Conservation (phyloP, 768 basidiomycete species). For the Exsudoporus frostii region DNA sequence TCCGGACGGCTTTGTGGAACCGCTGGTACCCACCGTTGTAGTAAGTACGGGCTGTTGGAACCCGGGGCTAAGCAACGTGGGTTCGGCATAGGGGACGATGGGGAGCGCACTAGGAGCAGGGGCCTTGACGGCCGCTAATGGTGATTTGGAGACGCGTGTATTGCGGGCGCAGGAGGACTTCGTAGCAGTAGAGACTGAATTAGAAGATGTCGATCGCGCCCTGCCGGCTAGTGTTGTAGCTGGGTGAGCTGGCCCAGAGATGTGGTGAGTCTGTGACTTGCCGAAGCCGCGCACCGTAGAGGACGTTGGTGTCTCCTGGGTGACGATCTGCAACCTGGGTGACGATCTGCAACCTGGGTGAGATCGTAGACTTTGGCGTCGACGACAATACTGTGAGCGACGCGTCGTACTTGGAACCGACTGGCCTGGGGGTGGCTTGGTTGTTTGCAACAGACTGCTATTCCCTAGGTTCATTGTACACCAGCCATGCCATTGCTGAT, state of each 20-base stretch:
- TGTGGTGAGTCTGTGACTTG: slow-evolving; percentile 36
- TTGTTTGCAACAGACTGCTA: too few species aligned
- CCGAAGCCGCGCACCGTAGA: slow-evolving; percentile 65
- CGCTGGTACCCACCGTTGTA: slow-evolving; percentile 65
- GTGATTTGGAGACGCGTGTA: slow-evolving; percentile 68
- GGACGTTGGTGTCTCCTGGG: slow-evolving; percentile 75
- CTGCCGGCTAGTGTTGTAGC: slow-evolving; percentile 46
- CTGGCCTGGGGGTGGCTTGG: too few species aligned
- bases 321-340: too few species aligned
- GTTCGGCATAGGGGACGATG: slow-evolving; percentile 80
- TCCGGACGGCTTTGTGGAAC: slow-evolving; percentile 74
- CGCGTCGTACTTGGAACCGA: neutral
- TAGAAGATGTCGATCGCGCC: slow-evolving; percentile 78
- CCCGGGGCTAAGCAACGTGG: slow-evolving; percentile 69
- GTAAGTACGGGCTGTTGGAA: slow-evolving; percentile 78
- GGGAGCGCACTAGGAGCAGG: slow-evolving; percentile 66
- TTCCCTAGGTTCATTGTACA: too few species aligned
- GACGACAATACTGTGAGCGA: slow-evolving; percentile 38
- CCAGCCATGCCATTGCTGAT: too few species aligned
- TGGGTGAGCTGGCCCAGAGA: neutral
- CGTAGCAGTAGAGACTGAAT: slow-evolving; percentile 82
- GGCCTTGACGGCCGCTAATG: too few species aligned
- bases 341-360: slow-evolving; percentile 74
- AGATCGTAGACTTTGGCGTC: slow-evolving; percentile 82
- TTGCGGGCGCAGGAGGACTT: slow-evolving; percentile 72